Conservation (phyloP, 2,329 filamentous ascomycete species). For the Colletotrichum salicis region DNA sequence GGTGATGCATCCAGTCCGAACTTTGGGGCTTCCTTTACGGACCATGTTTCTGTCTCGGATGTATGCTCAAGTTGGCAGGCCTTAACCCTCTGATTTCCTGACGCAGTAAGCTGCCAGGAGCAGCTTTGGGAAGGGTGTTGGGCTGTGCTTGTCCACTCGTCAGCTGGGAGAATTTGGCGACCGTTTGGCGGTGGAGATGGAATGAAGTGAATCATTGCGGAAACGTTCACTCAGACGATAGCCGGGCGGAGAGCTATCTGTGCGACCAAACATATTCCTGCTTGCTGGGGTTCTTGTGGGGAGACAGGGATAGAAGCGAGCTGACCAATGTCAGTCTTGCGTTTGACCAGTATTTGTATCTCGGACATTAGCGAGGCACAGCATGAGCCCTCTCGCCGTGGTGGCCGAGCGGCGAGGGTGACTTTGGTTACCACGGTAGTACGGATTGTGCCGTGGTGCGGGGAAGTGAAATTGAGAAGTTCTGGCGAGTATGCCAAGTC, state of each 20-base stretch:
- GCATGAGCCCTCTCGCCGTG: background rate
- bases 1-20: slow-evolving; percentile 1
- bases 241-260: background rate
- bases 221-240: background rate
- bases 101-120: no score
- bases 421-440: no score
- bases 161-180: background rate
- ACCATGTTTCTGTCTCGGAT: background rate
- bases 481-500: no score
- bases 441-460: no score
- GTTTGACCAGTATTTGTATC: background rate
- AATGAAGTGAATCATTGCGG: background rate
- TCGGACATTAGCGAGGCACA: background rate
- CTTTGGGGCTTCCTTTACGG: slow-evolving; percentile 7
- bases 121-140: background rate
- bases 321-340: background rate
- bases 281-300: background rate
- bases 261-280: background rate
- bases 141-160: background rate
- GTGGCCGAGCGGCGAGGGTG: background rate
- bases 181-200: background rate
- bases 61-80: background rate
- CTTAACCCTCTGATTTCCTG: background rate
- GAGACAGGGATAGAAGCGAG: background rate
- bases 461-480: no score